These are phyloP conservation scores for Rhizomucor miehei DNA, from an alignment of 371 early-diverging fungal species.

Conservation along the genomic window DNA sequence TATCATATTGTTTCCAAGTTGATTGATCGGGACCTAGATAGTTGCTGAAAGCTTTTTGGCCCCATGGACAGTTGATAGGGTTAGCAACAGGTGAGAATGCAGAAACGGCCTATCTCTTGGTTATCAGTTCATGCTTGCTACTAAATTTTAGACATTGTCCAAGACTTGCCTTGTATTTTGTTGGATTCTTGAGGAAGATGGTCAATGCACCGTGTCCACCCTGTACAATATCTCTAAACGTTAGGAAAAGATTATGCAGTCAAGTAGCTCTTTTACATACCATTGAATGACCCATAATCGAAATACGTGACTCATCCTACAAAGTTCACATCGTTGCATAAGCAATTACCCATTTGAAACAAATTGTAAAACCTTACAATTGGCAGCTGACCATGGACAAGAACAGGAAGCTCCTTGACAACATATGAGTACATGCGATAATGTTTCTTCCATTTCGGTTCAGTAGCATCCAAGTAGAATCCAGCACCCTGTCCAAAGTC, in stretches of 20 bases:
- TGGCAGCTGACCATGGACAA: slow-evolving; percentile 55
- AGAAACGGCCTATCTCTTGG: slow-evolving; percentile 52
- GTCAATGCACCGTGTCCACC: slow-evolving; percentile 93
- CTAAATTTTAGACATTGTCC: not conserved
- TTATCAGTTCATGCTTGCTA: not conserved
- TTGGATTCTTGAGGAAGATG: slow-evolving; percentile 68
- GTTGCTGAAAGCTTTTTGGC: slow-evolving; percentile 71
- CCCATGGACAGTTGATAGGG: slow-evolving; percentile 73
- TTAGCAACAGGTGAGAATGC: slow-evolving; percentile 85
- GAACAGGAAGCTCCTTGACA: slow-evolving; percentile 64
- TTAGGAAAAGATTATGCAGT: no score
- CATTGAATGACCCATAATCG: slow-evolving; percentile 85
- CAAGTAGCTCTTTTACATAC: slow-evolving; percentile 29
- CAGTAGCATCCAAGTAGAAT: slow-evolving; percentile 81
- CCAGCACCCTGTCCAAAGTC: slow-evolving; percentile 68
- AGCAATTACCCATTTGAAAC: not conserved
- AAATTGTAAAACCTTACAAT: slow-evolving; percentile 46
- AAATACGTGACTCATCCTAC: slow-evolving; percentile 59
- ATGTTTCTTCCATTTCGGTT: slow-evolving; percentile 66
- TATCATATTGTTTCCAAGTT: slow-evolving; percentile 74
- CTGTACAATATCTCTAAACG: slow-evolving; percentile 17
- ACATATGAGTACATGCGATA: slow-evolving; percentile 89
- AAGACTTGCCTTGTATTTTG: slow-evolving; percentile 49
- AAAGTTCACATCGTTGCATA: no score
- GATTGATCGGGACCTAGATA: slow-evolving; percentile 65